Base-by-base conservation (phyloP, 805 yeast genomes). In the Zygosaccharomyces kombuchaensis region DNA sequence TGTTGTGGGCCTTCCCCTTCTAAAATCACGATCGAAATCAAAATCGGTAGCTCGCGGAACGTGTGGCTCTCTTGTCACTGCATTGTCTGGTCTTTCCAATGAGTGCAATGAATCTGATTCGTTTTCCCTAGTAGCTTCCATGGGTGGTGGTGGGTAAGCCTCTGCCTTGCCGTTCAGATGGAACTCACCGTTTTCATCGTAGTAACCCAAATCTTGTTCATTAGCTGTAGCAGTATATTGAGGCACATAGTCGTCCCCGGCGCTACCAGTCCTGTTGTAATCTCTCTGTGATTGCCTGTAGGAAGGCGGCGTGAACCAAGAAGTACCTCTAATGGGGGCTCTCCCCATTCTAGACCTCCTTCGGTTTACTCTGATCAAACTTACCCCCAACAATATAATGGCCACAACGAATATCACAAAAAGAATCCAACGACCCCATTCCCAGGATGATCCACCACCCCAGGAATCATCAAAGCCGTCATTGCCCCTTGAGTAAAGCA, bases 301-400 rank as follows among this genome's bases (percentile, higher is more conserved):
- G 9, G 82, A 72, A 0, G 95, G 95, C 6, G 96, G 96, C 0
- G 93, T 84, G 70, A 88, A 78, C 95, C 95, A 85, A 9, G 85
- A 77, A 1, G 93, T 85, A 8, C 91, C 91, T 48, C 77, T 69
- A 1, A 87, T 70, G 0, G 96, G 95, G 22, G 67, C 70, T 50
- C 70, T 67, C 35, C 78, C 77, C 27, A 56, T 35, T 4, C 25
- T 47, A 0, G 55, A 50, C 62, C 95, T 72, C 45, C 71, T 72
- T 37, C 69, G 75, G 57, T 85, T 85, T 1, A 46, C 44, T 14
- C 50, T 48, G 2, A 40, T 25, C 17, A 53, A 45, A 14, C 44
- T 38, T 16, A 53, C 21, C 2, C 48, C 46, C 2, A 45, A 30
- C 30, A 38, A 40, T 16, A 45, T 12, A 26, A 45, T 32, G 39